Evolutionary conservation across 306 rosid genomes (phyloP).

Genomic region (Quercus aquifolioides): DNA sequence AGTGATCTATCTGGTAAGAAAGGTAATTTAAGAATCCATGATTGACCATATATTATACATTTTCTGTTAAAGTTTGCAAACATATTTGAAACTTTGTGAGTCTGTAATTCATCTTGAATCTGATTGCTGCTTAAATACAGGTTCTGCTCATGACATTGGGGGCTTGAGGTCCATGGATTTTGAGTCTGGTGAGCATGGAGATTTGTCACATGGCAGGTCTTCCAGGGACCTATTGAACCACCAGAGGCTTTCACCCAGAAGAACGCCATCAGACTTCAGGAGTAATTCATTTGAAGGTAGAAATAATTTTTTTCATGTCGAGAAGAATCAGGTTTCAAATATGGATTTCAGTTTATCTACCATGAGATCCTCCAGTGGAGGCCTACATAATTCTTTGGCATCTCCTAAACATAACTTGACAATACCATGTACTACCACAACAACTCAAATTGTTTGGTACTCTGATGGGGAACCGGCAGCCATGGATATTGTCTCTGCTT

Average conservation of each 20-base stretch:
- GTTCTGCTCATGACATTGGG: slow-evolving; percentile 51
- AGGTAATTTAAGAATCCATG: slow-evolving; percentile 36
- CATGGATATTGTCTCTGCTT: slow-evolving; percentile 81
- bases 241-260: slow-evolving; percentile 62
- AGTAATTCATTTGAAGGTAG: slow-evolving; percentile 67
- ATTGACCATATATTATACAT: slow-evolving; percentile 35
- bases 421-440: slow-evolving; percentile 43
- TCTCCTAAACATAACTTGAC: slow-evolving; percentile 61
- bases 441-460: slow-evolving; percentile 57
- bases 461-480: slow-evolving; percentile 86
- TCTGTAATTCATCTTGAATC: slow-evolving; percentile 43
- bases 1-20: slow-evolving; percentile 49
- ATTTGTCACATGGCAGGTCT: slow-evolving; percentile 42
- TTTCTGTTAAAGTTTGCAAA: slow-evolving; percentile 35
- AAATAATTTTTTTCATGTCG: slow-evolving; percentile 42
- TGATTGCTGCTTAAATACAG: slow-evolving; percentile 28
- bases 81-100: slow-evolving; percentile 31
- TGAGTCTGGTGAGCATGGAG: slow-evolving; percentile 52
- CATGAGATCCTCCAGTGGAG: slow-evolving; percentile 63
- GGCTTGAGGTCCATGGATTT: slow-evolving; percentile 52
- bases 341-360: slow-evolving; percentile 52
- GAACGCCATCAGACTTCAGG: slow-evolving; percentile 49
- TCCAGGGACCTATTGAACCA: slow-evolving; percentile 56
- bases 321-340: slow-evolving; percentile 53
- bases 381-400: slow-evolving; percentile 40